These are phyloP conservation scores for Fusarium falciforme DNA, from an alignment of 2,329 filamentous ascomycete species.

Conservation along the genomic window DNA sequence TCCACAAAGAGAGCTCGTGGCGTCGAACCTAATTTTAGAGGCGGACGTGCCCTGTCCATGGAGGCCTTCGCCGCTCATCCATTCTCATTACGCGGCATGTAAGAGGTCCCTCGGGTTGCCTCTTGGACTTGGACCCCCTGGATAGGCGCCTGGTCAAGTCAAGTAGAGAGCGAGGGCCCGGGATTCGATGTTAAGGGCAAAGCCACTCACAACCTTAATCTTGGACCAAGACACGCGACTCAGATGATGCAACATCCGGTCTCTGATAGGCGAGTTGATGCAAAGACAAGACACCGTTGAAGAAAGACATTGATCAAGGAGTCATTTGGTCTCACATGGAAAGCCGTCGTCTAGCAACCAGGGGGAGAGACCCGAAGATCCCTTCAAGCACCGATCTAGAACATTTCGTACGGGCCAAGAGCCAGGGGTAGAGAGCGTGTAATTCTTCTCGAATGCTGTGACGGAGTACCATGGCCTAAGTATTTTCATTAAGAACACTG, in stretches of 20 bases:
- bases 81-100: slow-evolving; percentile 17
- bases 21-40: slow-evolving; percentile 10
- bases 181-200: not conserved
- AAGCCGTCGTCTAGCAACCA: not conserved
- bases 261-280: not conserved
- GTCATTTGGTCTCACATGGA: not conserved
- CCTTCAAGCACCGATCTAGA: not conserved
- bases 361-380: not conserved
- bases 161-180: not conserved
- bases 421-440: not conserved
- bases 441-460: not conserved
- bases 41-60: not conserved
- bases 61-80: slow-evolving; percentile 3
- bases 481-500: not conserved
- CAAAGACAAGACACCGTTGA: not conserved
- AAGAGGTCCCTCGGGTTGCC: slow-evolving; percentile 17
- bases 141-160: not conserved
- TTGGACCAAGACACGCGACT: not conserved
- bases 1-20: slow-evolving; percentile 7
- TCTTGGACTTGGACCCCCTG: slow-evolving; percentile 12
- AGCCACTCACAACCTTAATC: not conserved
- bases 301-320: not conserved
- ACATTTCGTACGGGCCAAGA: not conserved
- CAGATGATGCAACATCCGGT: not conserved
- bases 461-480: not conserved